Percentiles rank a stretch among this genome's conserved stretches.
These are phyloP conservation scores for Dactylellina leptospora DNA, from an alignment of 2,329 filamentous ascomycete species.

Conservation along the genomic window DNA sequence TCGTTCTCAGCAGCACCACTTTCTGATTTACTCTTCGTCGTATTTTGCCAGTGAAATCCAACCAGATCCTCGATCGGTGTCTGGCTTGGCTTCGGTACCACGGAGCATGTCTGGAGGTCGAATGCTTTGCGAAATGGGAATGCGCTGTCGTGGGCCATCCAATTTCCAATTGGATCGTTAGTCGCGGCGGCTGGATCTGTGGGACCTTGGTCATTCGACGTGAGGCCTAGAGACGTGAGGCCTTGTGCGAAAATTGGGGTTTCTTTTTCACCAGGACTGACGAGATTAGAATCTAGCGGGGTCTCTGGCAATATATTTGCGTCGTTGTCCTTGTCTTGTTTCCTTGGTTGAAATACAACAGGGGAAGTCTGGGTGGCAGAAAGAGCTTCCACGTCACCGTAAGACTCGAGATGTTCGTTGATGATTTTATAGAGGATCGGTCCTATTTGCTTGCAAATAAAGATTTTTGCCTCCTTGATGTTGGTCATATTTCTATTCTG, in stretches of 20 bases:
- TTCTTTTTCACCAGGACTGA: not conserved
- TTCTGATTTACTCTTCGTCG: constrained; percentile 21
- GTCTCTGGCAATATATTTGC: not conserved
- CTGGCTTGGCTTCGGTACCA: not conserved
- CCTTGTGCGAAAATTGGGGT: not conserved
- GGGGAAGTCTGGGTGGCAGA: constrained; percentile 13
- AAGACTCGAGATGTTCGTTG: constrained; percentile 24
- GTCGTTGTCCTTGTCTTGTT: constrained; percentile 1
- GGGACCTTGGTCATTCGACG: not conserved
- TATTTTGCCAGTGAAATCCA: constrained; percentile 10
- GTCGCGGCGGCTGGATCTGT: not conserved
- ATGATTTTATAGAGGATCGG: constrained; percentile 37
- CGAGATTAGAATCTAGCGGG: not conserved
- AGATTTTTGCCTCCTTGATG: constrained; percentile 35
- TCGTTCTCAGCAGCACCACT: not conserved
- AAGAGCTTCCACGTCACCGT: constrained; percentile 1
- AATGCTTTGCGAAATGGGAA: constrained; percentile 35
- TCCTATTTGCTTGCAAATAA: constrained; percentile 39
- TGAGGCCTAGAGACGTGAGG: not conserved
- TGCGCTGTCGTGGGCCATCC: constrained; percentile 15
- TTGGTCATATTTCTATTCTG: constrained; percentile 47
- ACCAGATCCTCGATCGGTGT: not conserved
- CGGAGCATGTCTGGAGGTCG: constrained; percentile 15
- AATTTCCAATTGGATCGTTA: not conserved
- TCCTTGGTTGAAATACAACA: constrained; percentile 4